phyloP scores from a whole-genome alignment of 495 filamentous ascomycete genomes.

The Neurospora sp. region DNA sequence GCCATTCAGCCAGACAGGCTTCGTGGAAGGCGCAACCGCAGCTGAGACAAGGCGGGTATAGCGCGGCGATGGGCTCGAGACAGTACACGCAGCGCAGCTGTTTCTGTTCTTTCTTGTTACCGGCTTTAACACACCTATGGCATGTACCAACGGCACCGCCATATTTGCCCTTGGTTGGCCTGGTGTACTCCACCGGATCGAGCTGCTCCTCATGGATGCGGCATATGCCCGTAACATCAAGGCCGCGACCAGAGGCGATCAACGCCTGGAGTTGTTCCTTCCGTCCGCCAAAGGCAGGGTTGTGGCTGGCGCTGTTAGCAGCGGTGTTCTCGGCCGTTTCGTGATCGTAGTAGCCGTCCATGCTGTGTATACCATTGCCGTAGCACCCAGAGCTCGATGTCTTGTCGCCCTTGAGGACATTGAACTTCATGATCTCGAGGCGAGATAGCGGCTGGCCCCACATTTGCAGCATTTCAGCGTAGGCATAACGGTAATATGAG shows the following conservation, averaged over 20 bases:
- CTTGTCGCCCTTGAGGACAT: slow-evolving; percentile 42
- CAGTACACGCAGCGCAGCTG: slow-evolving; percentile 52
- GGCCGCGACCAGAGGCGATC: slow-evolving; percentile 34
- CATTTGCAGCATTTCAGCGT: slow-evolving; percentile 70
- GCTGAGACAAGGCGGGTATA: slow-evolving; percentile 47
- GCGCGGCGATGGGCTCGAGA: slow-evolving; percentile 42
- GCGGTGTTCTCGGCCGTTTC: slow-evolving; percentile 11
- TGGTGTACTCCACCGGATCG: slow-evolving; percentile 35
- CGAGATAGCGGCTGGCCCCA: slow-evolving; percentile 71
- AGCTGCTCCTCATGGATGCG: slow-evolving; percentile 45
- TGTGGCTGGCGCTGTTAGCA: slow-evolving; percentile 12
- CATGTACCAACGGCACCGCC: slow-evolving; percentile 48
- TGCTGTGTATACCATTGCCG: slow-evolving; percentile 13
- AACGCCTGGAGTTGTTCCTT: slow-evolving; percentile 31
- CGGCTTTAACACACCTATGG: slow-evolving; percentile 31
- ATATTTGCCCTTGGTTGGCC: slow-evolving; percentile 15
- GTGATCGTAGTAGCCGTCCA: slow-evolving; percentile 19
- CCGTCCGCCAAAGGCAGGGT: slow-evolving; percentile 27
- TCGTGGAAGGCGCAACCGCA: slow-evolving; percentile 55
- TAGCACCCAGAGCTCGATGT: slow-evolving; percentile 10
- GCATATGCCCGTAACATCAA: slow-evolving; percentile 51
- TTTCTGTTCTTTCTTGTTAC: slow-evolving; percentile 36
- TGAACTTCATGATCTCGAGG: slow-evolving; percentile 79
- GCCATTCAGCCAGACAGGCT: slow-evolving; percentile 41
- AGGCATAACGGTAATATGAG: slow-evolving; percentile 61